Evolutionary conservation across 2,329 filamentous ascomycete genomes (phyloP).

Genomic region (Penicillium glabrum): DNA sequence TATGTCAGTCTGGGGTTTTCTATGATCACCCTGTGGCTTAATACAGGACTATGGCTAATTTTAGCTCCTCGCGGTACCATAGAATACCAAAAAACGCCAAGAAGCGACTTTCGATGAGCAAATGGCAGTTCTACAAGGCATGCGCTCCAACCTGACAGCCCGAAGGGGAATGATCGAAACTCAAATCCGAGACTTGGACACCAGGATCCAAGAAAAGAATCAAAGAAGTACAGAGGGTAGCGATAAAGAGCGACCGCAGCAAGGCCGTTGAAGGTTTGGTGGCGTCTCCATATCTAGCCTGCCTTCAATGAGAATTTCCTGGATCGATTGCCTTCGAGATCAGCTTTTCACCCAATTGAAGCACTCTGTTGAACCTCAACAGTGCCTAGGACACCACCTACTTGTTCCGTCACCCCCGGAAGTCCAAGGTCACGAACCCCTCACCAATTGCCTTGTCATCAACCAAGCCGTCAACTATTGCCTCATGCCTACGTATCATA

Average conservation of each 20-base stretch:
- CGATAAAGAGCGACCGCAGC: constrained; percentile 23
- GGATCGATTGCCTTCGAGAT: neutral
- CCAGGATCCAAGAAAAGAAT: constrained; percentile 41
- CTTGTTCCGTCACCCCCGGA: neutral
- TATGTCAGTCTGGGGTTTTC: neutral
- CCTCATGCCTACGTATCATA: neutral
- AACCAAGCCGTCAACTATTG: neutral
- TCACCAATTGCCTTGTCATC: neutral
- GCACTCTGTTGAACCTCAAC: neutral
- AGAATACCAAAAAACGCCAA: constrained; percentile 49
- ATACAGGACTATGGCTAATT: neutral
- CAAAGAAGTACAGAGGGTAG: constrained; percentile 33
- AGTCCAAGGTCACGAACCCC: neutral
- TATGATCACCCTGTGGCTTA: neutral
- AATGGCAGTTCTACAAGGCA: constrained; percentile 54
- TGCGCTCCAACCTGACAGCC: constrained; percentile 49
- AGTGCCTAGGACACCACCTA: neutral
- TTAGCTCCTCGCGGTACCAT: neutral
- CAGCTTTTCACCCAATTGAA: neutral
- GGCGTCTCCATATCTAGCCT: neutral
- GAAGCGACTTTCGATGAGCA: constrained; percentile 55
- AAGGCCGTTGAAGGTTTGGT: neutral
- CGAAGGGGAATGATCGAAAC: constrained; percentile 56
- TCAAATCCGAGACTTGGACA: constrained; percentile 55
- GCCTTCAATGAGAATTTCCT: neutral